Evolutionary conservation across 2,329 filamentous ascomycete genomes (phyloP), one percentile per base, ranked within the genome.

Genomic region (Fusarium pseudograminearum): DNA sequence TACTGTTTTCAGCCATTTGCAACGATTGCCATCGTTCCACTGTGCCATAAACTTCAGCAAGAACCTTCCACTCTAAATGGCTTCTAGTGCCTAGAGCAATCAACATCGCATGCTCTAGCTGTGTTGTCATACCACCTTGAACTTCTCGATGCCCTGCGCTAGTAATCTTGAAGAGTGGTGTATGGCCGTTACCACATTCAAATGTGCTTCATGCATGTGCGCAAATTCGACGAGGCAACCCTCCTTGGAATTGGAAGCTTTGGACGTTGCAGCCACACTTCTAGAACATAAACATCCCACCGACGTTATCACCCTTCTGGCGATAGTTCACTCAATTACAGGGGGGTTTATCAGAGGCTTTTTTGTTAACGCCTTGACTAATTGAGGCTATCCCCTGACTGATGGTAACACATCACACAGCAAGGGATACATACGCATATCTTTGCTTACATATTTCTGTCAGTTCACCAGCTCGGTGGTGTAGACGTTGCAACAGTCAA

Each of bases 231-330:
- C 61, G 53, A 57, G 40, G 67, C 47, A 57, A 56, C 61, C 67
- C 41, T 45, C 36, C 46, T 28, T 62, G n/a, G 28, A 47, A 57
- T 51, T 69, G 44, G 48, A 54, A 63, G 66, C 53, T 62, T 67
- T 48, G 42, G 47, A 44, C 57, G 45, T 53, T 40, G 46, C 57
- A 60, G 64, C 69, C 70, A 74, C 67, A 45, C 61, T 74, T 71
- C 61, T 64, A 70, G 59, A 73, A 63, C 54, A 52, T 61, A 60
- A 46, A 36, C 52, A 31, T 67, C 34, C n/a, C 52, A 44, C 42
- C 41, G 48, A 44, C 48, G 31, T 31, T 60, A 33, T 41, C 51
- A 42, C 42, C 33, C 34, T 69, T 45, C 52, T 62, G 31, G 59
- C 31, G 42, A 44, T 33, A 57, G 52, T 44, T 51, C 31, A 30